Conservation (phyloP, 768 basidiomycete genomes). For the Rhodosporidiobolus odoratus region DNA sequence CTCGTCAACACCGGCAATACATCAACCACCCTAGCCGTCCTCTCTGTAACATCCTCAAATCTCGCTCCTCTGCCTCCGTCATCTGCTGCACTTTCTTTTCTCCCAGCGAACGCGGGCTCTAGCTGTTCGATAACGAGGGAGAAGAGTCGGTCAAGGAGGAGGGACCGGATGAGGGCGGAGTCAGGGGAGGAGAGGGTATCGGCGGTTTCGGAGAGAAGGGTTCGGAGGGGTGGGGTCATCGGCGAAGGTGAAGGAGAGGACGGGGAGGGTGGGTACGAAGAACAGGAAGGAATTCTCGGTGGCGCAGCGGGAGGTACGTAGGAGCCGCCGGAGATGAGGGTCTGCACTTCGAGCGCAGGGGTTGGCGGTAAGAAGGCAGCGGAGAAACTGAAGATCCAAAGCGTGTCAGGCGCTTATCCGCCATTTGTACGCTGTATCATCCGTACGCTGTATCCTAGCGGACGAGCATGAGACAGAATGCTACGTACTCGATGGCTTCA, state of each 20-base stretch:
- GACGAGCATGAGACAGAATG: constrained; percentile 23
- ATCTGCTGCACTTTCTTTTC: constrained; percentile 48
- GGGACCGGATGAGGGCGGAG: constrained; percentile 64
- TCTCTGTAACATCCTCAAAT: constrained; percentile 37
- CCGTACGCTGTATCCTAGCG: too few relatives aligned
- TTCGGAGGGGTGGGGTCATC: constrained; percentile 54
- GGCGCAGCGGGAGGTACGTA: too few relatives aligned
- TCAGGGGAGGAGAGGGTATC: constrained; percentile 61
- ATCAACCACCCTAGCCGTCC: constrained; percentile 65
- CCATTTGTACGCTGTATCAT: too few relatives aligned
- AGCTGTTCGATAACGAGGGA: constrained; percentile 62
- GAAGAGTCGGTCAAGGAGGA: constrained; percentile 66
- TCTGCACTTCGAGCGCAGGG: constrained; percentile 57
- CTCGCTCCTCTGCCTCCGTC: constrained; percentile 7
- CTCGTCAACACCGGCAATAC: constrained; percentile 71
- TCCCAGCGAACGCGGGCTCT: constrained; percentile 47
- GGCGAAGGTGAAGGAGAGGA: constrained; percentile 49
- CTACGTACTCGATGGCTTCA: constrained; percentile 49
- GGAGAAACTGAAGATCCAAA: constrained; percentile 70
- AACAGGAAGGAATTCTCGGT: too few relatives aligned
- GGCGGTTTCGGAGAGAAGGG: constrained; percentile 66
- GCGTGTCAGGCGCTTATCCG: too few relatives aligned
- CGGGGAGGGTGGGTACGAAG: too few relatives aligned
- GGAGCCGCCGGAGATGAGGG: constrained; percentile 26
- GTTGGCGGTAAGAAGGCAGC: constrained; percentile 72